Conservation (phyloP, 371 early-diverging fungal species). For the Apophysomyces elegans region DNA sequence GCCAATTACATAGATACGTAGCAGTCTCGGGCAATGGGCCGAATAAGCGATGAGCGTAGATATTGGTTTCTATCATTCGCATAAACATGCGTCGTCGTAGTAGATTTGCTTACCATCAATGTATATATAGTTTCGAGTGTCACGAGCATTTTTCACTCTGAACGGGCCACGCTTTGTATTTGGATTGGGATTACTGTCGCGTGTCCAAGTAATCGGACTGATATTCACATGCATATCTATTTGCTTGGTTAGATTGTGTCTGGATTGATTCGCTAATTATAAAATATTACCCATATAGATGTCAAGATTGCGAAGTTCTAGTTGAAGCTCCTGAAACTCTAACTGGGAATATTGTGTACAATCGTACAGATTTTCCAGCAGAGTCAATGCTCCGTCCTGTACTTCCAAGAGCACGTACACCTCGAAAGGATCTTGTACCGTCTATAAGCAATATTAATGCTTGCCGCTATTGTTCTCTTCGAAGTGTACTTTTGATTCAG, state of each 20-base stretch:
- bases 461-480: background rate
- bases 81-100: background rate
- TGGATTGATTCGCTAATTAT: background rate
- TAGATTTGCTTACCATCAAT: conserved; percentile 55
- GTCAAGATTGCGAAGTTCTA: conserved; percentile 70
- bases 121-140: conserved; percentile 58
- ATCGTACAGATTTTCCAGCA: conserved; percentile 80
- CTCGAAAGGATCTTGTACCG: conserved; percentile 67
- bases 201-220: conserved; percentile 68
- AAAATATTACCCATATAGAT: conserved; percentile 62
- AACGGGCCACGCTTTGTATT: conserved; percentile 33
- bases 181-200: conserved; percentile 43
- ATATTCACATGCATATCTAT: conserved; percentile 68
- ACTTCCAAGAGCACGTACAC: conserved; percentile 59
- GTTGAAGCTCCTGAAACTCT: conserved; percentile 66
- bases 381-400: conserved; percentile 60
- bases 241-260: background rate
- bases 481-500: conserved; percentile 58
- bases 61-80: conserved; percentile 48
- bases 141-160: conserved; percentile 41
- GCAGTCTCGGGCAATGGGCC: conserved; percentile 75
- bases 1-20: conserved; percentile 79
- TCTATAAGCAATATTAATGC: conserved; percentile 29
- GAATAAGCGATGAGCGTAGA: conserved; percentile 75
- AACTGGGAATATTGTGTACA: conserved; percentile 62